Conservation (phyloP, 2,329 filamentous ascomycete genomes). For the Ophiostoma ulmi region DNA sequence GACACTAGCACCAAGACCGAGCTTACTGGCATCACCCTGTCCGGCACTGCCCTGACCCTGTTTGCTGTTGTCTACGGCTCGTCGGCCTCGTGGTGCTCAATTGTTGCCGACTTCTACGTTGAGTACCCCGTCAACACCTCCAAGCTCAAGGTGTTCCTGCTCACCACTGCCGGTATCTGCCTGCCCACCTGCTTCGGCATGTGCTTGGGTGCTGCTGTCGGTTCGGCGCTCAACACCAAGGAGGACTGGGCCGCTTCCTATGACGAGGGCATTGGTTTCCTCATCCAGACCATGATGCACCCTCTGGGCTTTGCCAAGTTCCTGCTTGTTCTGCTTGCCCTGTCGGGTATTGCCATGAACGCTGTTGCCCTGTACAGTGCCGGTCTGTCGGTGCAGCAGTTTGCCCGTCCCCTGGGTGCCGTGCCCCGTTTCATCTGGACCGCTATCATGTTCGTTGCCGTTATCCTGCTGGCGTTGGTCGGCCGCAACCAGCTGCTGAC, state of each 20-base stretch:
- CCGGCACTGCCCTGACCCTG: slow-evolving; percentile 40
- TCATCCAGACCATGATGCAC: slow-evolving; percentile 55
- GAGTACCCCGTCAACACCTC: slow-evolving; percentile 45
- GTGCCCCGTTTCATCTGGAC: slow-evolving; percentile 48
- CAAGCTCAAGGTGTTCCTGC: slow-evolving; percentile 43
- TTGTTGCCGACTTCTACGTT: slow-evolving; percentile 43
- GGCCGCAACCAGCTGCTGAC: slow-evolving; percentile 41
- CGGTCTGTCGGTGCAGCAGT: slow-evolving; percentile 38
- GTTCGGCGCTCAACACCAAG: slow-evolving; percentile 51
- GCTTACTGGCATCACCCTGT: slow-evolving; percentile 36
- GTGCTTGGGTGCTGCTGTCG: slow-evolving; percentile 59
- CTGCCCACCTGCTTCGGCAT: slow-evolving; percentile 51
- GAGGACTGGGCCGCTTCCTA: slow-evolving; percentile 52
- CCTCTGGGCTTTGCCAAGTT: slow-evolving; percentile 59
- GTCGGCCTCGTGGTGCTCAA: slow-evolving; percentile 46
- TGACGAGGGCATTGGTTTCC: slow-evolving; percentile 51
- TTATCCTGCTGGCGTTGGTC: slow-evolving; percentile 43
- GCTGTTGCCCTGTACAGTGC: slow-evolving; percentile 42
- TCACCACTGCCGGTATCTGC: slow-evolving; percentile 44
- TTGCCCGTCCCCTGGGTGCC: slow-evolving; percentile 40
- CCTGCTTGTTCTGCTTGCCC: slow-evolving; percentile 53
- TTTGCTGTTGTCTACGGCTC: slow-evolving; percentile 45
- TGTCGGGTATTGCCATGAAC: slow-evolving; percentile 46
- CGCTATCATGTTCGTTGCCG: slow-evolving; percentile 41
- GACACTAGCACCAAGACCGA: slow-evolving; percentile 37